Conservation (phyloP, 2,329 filamentous ascomycete species). For the Ophiostoma australiae region DNA sequence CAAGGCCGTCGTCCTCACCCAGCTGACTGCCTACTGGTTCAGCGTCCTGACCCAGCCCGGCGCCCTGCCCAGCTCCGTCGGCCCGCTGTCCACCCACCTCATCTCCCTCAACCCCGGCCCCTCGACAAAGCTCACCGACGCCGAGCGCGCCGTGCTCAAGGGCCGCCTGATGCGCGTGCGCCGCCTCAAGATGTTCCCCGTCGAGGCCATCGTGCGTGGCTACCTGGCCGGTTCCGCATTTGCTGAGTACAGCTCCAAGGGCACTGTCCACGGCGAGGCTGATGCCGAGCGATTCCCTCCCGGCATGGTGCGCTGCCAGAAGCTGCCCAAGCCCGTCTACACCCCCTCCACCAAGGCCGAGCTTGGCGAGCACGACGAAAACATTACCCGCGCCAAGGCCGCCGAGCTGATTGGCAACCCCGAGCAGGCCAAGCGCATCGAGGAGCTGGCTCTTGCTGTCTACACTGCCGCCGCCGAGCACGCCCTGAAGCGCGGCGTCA, state of each 20-base stretch:
- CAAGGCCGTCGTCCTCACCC: constrained; percentile 51
- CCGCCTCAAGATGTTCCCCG: constrained; percentile 66
- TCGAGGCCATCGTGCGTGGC: constrained; percentile 82
- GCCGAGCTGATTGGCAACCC: constrained; percentile 58
- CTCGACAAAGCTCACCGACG: constrained; percentile 33
- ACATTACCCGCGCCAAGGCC: constrained; percentile 69
- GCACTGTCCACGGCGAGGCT: constrained; percentile 72
- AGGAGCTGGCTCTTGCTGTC: constrained; percentile 58
- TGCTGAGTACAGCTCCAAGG: constrained; percentile 65
- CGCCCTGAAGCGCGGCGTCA: constrained; percentile 61
- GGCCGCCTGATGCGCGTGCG: constrained; percentile 73
- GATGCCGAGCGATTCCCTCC: constrained; percentile 38
- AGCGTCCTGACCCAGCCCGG: constrained; percentile 40
- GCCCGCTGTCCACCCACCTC: constrained; percentile 47
- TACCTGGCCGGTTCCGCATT: constrained; percentile 85
- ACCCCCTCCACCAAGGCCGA: constrained; percentile 85
- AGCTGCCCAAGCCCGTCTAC: constrained; percentile 62
- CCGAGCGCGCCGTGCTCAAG: constrained; percentile 50
- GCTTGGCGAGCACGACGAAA: constrained; percentile 72
- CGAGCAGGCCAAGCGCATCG: constrained; percentile 59
- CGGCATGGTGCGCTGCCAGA: constrained; percentile 66
- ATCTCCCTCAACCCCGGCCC: constrained; percentile 42
- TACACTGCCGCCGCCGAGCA: constrained; percentile 61
- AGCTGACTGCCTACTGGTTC: constrained; percentile 51
- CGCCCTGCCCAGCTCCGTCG: constrained; percentile 36